Percentiles rank a stretch among this genome's conserved stretches.
Conservation (phyloP, 2,329 filamentous ascomycete genomes). For the Fusarium sp. region DNA sequence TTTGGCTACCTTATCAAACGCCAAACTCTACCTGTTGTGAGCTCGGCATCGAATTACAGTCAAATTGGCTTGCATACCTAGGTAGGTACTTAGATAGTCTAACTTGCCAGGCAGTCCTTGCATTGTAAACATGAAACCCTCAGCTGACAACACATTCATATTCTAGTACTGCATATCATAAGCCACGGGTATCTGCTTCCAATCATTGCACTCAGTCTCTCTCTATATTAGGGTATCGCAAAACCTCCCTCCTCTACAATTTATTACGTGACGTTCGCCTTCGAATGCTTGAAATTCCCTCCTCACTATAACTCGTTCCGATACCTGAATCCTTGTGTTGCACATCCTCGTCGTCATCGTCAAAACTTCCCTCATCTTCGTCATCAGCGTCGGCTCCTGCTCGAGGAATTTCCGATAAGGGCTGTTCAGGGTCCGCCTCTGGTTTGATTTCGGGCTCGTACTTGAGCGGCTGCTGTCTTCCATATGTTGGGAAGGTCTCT, state of each 20-base stretch:
- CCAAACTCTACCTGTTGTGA: conserved; percentile 14
- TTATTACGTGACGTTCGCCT: conserved; percentile 43
- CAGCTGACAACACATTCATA: background rate
- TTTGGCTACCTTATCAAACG: too few species aligned
- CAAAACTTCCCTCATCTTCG: conserved; percentile 50
- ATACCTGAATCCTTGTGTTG: conserved; percentile 57
- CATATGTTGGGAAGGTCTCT: conserved; percentile 56
- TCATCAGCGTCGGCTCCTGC: conserved; percentile 57
- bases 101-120: background rate
- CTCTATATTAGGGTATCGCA: background rate
- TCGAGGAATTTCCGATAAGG: conserved; percentile 48
- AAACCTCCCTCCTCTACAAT: conserved; percentile 11
- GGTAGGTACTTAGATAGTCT: too few species aligned
- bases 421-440: conserved; percentile 45
- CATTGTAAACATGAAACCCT: background rate
- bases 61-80: background rate
- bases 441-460: conserved; percentile 52
- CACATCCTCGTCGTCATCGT: conserved; percentile 47
- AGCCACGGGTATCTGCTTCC: conserved; percentile 17
- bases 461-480: conserved; percentile 52
- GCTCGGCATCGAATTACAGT: conserved; percentile 31
- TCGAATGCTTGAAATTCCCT: conserved; percentile 45
- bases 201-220: background rate
- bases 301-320: conserved; percentile 63
- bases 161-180: background rate